These are phyloP conservation scores for Xylaria sp. DNA, from an alignment of 2,329 filamentous ascomycete genomes.

Conservation along the genomic window DNA sequence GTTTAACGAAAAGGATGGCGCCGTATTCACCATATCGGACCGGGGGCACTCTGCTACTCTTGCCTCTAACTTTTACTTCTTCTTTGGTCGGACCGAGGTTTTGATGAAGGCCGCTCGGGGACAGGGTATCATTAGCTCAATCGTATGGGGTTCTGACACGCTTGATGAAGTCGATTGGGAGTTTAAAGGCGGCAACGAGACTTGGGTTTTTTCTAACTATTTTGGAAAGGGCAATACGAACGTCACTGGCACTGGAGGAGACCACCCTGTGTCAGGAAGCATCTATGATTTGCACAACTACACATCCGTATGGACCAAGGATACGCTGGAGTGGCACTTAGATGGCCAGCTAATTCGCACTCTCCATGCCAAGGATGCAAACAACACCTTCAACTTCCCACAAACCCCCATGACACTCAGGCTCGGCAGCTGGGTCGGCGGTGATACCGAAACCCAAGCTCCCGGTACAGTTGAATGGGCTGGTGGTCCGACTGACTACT, in stretches of 20 bases:
- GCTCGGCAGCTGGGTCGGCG: constrained; percentile 69
- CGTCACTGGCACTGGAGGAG: constrained; percentile 62
- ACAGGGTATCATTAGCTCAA: constrained; percentile 76
- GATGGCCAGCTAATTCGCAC: constrained; percentile 70
- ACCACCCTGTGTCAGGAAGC: constrained; percentile 59
- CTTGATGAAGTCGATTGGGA: constrained; percentile 91
- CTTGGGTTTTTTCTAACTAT: constrained; percentile 73
- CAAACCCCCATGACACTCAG: constrained; percentile 78
- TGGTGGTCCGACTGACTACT: constrained; percentile 71
- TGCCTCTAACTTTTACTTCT: constrained; percentile 80
- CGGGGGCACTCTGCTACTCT: constrained; percentile 80
- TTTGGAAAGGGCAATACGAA: constrained; percentile 76
- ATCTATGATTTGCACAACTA: constrained; percentile 75
- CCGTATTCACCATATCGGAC: constrained; percentile 72
- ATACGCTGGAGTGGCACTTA: constrained; percentile 70
- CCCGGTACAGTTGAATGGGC: constrained; percentile 70
- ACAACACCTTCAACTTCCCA: constrained; percentile 68
- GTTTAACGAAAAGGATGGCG: constrained; percentile 67
- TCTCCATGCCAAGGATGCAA: constrained; percentile 64
- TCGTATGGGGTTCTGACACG: constrained; percentile 83
- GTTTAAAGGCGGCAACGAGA: constrained; percentile 71
- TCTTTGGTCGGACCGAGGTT: constrained; percentile 81
- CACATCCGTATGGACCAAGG: constrained; percentile 73
- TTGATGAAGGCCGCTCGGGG: constrained; percentile 78
- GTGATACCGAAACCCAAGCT: constrained; percentile 58